Evolutionary conservation across 2,329 filamentous ascomycete genomes (phyloP).

Genomic region (Cladophialophora bantiana): DNA sequence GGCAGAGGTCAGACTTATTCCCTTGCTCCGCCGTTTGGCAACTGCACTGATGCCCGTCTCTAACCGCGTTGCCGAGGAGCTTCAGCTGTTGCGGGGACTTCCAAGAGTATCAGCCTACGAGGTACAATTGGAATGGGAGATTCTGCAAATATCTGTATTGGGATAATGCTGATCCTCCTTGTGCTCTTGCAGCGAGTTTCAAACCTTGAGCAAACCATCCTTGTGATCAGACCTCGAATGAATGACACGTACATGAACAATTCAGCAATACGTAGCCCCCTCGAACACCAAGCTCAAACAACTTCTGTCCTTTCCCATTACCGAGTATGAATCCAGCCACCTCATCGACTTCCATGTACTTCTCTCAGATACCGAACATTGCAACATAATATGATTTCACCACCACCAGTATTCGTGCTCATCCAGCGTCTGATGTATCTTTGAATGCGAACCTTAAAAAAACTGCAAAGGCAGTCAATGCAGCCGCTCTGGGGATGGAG

Average conservation of each 20-base stretch:
- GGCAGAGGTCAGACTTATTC: neutral
- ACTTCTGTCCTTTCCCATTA: neutral
- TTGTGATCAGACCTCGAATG: neutral
- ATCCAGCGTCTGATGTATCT: neutral
- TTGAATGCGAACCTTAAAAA: neutral
- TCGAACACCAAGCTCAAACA: neutral
- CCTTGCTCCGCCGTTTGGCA: slow-evolving; percentile 30
- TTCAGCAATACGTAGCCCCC: neutral
- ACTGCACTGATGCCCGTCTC: slow-evolving; percentile 17
- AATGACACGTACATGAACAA: neutral
- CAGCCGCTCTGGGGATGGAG: neutral
- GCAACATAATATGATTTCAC: neutral
- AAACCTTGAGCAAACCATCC: neutral
- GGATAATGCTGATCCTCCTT: neutral
- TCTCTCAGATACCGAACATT: neutral
- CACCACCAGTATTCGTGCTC: neutral
- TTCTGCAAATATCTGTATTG: neutral
- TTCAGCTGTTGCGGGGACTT: slow-evolving; percentile 6
- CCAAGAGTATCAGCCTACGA: neutral
- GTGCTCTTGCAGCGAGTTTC: neutral
- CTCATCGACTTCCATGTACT: neutral
- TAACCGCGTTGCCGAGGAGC: slow-evolving; percentile 48
- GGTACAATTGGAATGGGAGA: neutral
- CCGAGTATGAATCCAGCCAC: neutral
- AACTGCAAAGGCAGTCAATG: neutral